These are phyloP conservation scores for Xylaria sp. DNA, from an alignment of 2,329 filamentous ascomycete genomes.

Conservation along the genomic window DNA sequence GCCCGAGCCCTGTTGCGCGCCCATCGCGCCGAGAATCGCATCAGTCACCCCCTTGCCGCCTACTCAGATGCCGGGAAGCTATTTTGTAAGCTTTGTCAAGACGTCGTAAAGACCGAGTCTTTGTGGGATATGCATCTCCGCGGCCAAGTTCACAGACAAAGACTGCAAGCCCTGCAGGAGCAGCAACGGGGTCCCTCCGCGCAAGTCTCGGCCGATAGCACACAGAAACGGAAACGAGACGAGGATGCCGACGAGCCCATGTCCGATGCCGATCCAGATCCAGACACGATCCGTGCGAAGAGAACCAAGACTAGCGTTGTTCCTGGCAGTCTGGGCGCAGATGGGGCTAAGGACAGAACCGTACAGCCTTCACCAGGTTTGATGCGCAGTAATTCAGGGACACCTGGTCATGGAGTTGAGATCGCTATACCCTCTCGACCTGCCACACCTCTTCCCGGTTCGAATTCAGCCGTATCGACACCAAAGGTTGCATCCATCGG, in stretches of 20 bases:
- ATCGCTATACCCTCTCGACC: slow-evolving; percentile 60
- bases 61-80: slow-evolving; percentile 66
- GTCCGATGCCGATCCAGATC: slow-evolving; percentile 32
- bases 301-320: slow-evolving; percentile 39
- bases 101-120: slow-evolving; percentile 58
- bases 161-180: slow-evolving; percentile 26
- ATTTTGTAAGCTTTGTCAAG: slow-evolving; percentile 61
- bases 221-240: slow-evolving; percentile 28
- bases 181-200: slow-evolving; percentile 24
- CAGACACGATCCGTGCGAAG: slow-evolving; percentile 38
- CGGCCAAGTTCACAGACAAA: slow-evolving; percentile 42
- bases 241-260: slow-evolving; percentile 26
- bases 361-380: slow-evolving; percentile 36
- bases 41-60: slow-evolving; percentile 62
- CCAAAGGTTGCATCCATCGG: slow-evolving; percentile 36
- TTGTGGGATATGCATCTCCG: slow-evolving; percentile 62
- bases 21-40: slow-evolving; percentile 67
- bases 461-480: slow-evolving; percentile 41
- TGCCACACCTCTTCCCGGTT: slow-evolving; percentile 49
- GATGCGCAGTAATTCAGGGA: slow-evolving; percentile 45
- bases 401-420: slow-evolving; percentile 52
- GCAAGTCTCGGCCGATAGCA: slow-evolving; percentile 18
- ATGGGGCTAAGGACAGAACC: slow-evolving; percentile 17
- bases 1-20: slow-evolving; percentile 73
- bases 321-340: slow-evolving; percentile 1